Percentiles rank a stretch among this genome's conserved stretches.
These are phyloP conservation scores for Nadsonia commutata DNA, from an alignment of 1,139 yeast species.

Conservation along the genomic window DNA sequence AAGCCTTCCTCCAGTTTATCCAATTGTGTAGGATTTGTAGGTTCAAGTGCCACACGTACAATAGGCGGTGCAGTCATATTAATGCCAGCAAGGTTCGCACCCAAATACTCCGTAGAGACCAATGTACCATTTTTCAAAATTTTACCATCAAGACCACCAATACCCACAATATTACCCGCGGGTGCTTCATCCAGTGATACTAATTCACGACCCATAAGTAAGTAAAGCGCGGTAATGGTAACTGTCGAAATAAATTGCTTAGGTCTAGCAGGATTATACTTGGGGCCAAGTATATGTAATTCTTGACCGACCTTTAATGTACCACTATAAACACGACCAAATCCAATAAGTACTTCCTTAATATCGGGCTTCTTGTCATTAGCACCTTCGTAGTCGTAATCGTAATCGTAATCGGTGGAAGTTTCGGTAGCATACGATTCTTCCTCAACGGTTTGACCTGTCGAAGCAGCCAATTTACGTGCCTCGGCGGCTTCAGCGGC, in stretches of 20 bases:
- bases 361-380: constrained; percentile 11
- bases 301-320: constrained; percentile 60
- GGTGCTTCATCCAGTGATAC: constrained; percentile 69
- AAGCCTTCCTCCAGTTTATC: constrained; percentile 66
- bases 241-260: constrained; percentile 39
- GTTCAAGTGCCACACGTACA: constrained; percentile 88
- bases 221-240: constrained; percentile 50
- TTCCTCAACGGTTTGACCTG: constrained; percentile 8
- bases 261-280: constrained; percentile 62
- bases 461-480: constrained; percentile 16
- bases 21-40: constrained; percentile 72
- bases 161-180: constrained; percentile 91
- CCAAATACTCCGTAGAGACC: constrained; percentile 30
- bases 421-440: constrained; percentile 6
- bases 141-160: constrained; percentile 76
- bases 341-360: constrained; percentile 49
- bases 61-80: constrained; percentile 65
- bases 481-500: constrained; percentile 50
- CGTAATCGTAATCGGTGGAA: constrained; percentile 9
- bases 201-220: constrained; percentile 88
- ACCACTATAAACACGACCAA: constrained; percentile 83
- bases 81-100: constrained; percentile 62
- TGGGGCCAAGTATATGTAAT: constrained; percentile 69
- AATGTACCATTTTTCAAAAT: constrained; percentile 81
- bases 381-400: constrained; percentile 25